Evolutionary conservation across 2,329 filamentous ascomycete genomes (phyloP).

Genomic region (Cladophialophora bantiana): DNA sequence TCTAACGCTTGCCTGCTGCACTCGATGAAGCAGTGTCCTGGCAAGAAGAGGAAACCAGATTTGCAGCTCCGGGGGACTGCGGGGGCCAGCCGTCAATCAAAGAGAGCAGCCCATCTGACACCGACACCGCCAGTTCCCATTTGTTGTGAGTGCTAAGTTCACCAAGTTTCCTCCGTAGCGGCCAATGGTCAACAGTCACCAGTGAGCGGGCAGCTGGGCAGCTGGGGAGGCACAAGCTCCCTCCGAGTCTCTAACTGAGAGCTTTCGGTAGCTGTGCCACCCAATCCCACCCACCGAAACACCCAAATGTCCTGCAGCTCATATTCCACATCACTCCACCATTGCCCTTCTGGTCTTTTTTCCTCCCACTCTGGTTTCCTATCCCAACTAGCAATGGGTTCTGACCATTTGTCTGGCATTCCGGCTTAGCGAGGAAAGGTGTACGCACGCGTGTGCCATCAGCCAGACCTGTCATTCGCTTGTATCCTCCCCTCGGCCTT

Average conservation of each 20-base stretch:
- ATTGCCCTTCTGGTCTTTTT: conserved; percentile 9
- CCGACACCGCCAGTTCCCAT: conserved; percentile 16
- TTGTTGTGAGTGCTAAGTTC: background rate
- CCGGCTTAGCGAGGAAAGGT: conserved; percentile 32
- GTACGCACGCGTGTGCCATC: conserved; percentile 26
- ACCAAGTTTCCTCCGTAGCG: background rate
- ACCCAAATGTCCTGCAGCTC: conserved; percentile 13
- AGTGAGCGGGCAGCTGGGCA: too few species aligned
- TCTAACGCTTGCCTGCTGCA: background rate
- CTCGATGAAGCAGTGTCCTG: conserved; percentile 1
- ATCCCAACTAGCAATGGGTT: conserved; percentile 3
- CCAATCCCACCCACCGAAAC: background rate
- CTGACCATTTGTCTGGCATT: conserved; percentile 21
- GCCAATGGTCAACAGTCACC: background rate
- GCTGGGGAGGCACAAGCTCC: background rate
- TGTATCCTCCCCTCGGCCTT: conserved; percentile 10
- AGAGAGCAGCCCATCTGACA: background rate
- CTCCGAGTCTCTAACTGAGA: background rate
- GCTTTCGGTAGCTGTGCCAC: conserved; percentile 1
- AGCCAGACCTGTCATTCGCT: conserved; percentile 34
- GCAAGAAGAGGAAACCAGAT: background rate
- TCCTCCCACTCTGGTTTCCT: conserved; percentile 17
- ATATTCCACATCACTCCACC: conserved; percentile 18
- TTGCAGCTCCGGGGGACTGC: background rate
- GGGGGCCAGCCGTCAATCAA: conserved; percentile 12